phyloP scores from a whole-genome alignment of 306 rosid genomes.

The Vachellia pachyceras region DNA sequence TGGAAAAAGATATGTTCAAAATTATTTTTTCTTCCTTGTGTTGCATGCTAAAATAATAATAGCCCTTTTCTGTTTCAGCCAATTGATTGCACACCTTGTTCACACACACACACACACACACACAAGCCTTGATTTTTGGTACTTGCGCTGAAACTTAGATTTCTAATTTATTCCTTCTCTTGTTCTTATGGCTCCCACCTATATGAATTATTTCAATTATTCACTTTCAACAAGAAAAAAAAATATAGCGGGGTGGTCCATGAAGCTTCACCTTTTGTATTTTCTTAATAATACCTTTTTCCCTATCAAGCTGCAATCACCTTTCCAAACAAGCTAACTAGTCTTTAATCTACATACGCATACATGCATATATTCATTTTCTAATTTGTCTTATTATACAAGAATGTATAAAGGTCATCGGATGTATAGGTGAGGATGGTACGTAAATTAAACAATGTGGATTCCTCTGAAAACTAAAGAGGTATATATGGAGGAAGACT shows the following conservation, averaged over 20 bases:
- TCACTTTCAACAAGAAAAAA: slow-evolving; percentile 30
- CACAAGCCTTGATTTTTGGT: slow-evolving; percentile 24
- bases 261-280: slow-evolving; percentile 32
- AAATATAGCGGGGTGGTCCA: slow-evolving; percentile 42
- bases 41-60: slow-evolving; percentile 62
- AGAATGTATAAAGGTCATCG: too few species aligned
- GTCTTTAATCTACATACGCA: neutral
- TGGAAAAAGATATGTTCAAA: slow-evolving; percentile 44
- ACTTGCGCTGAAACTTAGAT: slow-evolving; percentile 53
- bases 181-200: neutral
- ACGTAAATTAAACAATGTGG: too few species aligned
- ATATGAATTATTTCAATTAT: slow-evolving; percentile 38
- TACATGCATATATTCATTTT: neutral
- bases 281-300: slow-evolving; percentile 23
- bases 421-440: too few species aligned
- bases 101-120: slow-evolving; percentile 64
- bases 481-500: too few species aligned
- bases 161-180: neutral
- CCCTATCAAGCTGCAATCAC: neutral
- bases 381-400: neutral
- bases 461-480: too few species aligned
- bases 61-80: slow-evolving; percentile 51
- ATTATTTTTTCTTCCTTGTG: slow-evolving; percentile 54
- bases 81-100: slow-evolving; percentile 46
- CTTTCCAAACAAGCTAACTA: neutral